These are phyloP conservation scores for Colletotrichum magnum DNA, from an alignment of 2,329 filamentous ascomycete species.

Conservation along the genomic window DNA sequence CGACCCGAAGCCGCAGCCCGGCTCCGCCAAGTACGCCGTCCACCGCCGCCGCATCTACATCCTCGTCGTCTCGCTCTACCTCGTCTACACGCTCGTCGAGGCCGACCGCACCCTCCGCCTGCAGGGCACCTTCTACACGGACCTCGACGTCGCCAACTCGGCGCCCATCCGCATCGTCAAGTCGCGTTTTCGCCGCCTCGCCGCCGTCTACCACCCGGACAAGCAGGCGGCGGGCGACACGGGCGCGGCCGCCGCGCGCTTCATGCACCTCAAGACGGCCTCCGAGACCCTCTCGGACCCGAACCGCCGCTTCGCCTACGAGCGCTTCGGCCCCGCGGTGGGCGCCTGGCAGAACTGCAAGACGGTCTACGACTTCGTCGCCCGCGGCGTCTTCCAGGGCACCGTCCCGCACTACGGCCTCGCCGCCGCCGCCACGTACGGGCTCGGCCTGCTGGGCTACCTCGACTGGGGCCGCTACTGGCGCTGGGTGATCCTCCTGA, in stretches of 20 bases:
- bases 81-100: slow-evolving; percentile 93
- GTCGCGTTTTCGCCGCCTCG: slow-evolving; percentile 85
- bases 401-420: slow-evolving; percentile 73
- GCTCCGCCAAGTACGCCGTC: slow-evolving; percentile 76
- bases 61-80: slow-evolving; percentile 85
- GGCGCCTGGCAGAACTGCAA: slow-evolving; percentile 75
- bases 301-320: slow-evolving; percentile 86
- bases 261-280: slow-evolving; percentile 86
- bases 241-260: slow-evolving; percentile 63
- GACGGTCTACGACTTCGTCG: slow-evolving; percentile 81
- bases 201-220: slow-evolving; percentile 84
- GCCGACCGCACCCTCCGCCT: slow-evolving; percentile 84
- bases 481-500: slow-evolving; percentile 71
- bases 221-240: slow-evolving; percentile 69
- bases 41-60: slow-evolving; percentile 89
- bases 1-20: slow-evolving; percentile 80
- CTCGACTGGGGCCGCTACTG: slow-evolving; percentile 77
- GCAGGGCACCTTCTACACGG: slow-evolving; percentile 82
- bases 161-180: slow-evolving; percentile 80
- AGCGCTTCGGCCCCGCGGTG: slow-evolving; percentile 85
- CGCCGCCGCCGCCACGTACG: slow-evolving; percentile 71
- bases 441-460: slow-evolving; percentile 76
- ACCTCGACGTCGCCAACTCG: slow-evolving; percentile 78
- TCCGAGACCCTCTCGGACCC: slow-evolving; percentile 86
- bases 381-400: slow-evolving; percentile 71